Conservation (phyloP, 1,139 yeast genomes). For the Protomyces inundatus region DNA sequence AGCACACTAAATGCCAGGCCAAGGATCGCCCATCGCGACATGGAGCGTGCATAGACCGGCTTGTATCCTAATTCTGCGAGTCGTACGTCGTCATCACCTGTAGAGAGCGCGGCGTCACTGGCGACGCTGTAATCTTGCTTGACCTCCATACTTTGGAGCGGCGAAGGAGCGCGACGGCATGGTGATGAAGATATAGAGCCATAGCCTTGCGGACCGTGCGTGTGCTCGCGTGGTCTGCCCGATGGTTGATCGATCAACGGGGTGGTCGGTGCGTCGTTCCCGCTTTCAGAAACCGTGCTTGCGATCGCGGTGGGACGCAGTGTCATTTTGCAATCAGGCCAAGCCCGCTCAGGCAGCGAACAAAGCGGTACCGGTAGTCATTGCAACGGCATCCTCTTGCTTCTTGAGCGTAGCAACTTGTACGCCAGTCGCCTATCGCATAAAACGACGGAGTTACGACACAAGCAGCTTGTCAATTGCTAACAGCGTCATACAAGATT, state of each 20-base stretch:
- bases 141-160: neutral
- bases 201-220: neutral
- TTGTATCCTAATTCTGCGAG: slow-evolving; percentile 41
- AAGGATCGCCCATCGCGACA: slow-evolving; percentile 39
- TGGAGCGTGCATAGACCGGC: slow-evolving; percentile 41
- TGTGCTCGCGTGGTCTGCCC: neutral
- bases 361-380: no score
- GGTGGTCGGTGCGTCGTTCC: neutral
- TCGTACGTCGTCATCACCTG: slow-evolving; percentile 31
- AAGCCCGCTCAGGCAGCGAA: no score
- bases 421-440: no score
- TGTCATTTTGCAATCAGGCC: no score
- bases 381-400: no score
- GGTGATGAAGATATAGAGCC: neutral
- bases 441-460: no score
- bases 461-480: no score
- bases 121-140: neutral
- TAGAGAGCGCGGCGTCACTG: neutral
- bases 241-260: neutral
- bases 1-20: slow-evolving; percentile 42
- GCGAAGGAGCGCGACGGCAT: neutral
- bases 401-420: no score
- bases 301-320: no score
- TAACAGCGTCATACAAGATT: no score
- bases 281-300: no score